Conservation (phyloP, 2,329 filamentous ascomycete species). For the Parastagonospora avenae region DNA sequence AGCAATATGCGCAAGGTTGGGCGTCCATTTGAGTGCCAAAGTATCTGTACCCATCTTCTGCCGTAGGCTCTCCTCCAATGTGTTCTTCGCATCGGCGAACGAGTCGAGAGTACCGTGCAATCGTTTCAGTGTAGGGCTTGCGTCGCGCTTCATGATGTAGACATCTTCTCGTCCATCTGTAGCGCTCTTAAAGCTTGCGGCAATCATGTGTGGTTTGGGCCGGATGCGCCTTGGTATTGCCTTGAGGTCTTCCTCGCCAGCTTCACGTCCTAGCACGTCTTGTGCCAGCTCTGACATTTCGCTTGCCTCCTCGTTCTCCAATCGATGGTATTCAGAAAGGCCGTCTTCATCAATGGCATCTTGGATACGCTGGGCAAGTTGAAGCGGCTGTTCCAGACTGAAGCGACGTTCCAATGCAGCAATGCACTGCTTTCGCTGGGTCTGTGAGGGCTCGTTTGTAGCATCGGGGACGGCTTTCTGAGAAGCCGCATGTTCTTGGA, state of each 20-base stretch:
- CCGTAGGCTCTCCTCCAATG: constrained; percentile 67
- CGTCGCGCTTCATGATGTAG: constrained; percentile 68
- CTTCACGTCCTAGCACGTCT: constrained; percentile 67
- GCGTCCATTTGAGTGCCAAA: constrained; percentile 83
- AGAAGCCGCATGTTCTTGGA: constrained; percentile 28
- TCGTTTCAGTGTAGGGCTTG: constrained; percentile 67
- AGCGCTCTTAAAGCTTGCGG: constrained; percentile 38
- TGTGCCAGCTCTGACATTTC: constrained; percentile 76
- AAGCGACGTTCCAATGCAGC: constrained; percentile 61
- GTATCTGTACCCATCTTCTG: constrained; percentile 56
- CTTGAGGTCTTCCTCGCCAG: constrained; percentile 64
- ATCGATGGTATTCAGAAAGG: constrained; percentile 76
- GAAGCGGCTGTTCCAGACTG: constrained; percentile 67
- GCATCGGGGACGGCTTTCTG: constrained; percentile 19
- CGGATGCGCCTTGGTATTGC: constrained; percentile 44
- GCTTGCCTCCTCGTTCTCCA: constrained; percentile 72
- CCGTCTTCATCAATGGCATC: constrained; percentile 91
- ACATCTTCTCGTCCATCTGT: constrained; percentile 55
- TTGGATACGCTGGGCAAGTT: constrained; percentile 73
- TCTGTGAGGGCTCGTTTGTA: constrained; percentile 10
- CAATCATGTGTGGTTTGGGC: constrained; percentile 40
- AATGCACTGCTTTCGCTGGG: constrained; percentile 34
- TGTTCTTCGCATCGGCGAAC: constrained; percentile 64
- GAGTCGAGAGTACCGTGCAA: constrained; percentile 71
- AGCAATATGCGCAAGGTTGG: constrained; percentile 85